Evolutionary conservation across 1,284 basidiomycete species (phyloP).

Genomic region (Marasmius fiardii): DNA sequence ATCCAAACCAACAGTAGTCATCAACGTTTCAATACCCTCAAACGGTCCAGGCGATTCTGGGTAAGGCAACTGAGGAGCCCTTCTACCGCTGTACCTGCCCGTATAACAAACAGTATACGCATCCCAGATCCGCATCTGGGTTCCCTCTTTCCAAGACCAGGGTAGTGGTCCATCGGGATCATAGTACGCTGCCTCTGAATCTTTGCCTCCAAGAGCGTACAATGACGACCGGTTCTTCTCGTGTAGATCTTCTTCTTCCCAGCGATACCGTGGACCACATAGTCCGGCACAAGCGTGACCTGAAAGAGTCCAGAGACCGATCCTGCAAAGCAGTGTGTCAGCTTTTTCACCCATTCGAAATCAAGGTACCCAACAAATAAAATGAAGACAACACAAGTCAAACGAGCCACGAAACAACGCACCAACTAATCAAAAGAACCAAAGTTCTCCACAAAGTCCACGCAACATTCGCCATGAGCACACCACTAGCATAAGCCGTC

Average conservation of each 20-base stretch:
- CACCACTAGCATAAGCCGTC: conserved; percentile 67
- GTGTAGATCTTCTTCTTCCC: conserved; percentile 69
- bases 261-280: conserved; percentile 75
- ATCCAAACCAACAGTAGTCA: conserved; percentile 70
- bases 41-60: conserved; percentile 26
- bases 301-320: conserved; percentile 74
- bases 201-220: conserved; percentile 37
- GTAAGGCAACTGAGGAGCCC: conserved; percentile 19
- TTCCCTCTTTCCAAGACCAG: conserved; percentile 76
- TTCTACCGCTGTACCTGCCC: conserved; percentile 20
- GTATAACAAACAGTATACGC: conserved; percentile 75
- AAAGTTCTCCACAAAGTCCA: conserved; percentile 72
- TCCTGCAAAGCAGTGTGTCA: conserved; percentile 32
- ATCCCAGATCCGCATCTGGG: conserved; percentile 68
- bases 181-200: conserved; percentile 30
- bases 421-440: conserved; percentile 67
- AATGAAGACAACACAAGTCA: neutral
- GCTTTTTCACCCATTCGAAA: neutral
- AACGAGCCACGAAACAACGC: conserved; percentile 20
- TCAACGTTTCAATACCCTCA: conserved; percentile 61
- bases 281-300: conserved; percentile 73
- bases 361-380: conserved; percentile 3
- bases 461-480: conserved; percentile 71
- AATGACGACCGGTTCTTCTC: conserved; percentile 51
- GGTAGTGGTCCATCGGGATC: conserved; percentile 38